Conservation (phyloP, 495 filamentous ascomycete species). For the Clavariopsis aquatica region DNA sequence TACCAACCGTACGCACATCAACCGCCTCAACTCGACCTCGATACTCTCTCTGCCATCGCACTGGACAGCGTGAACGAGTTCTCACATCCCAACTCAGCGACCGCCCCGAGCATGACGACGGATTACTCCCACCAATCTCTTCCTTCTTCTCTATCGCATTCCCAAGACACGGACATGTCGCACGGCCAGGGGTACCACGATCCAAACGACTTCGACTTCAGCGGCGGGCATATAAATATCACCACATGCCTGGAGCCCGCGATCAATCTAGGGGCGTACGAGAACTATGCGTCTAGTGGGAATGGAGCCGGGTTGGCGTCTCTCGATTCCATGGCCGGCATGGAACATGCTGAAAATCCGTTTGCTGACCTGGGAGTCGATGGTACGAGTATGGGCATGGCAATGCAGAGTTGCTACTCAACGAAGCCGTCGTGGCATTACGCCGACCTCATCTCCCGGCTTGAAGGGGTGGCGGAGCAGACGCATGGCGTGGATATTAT, state of each 20-base stretch:
- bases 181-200: slow-evolving; percentile 18
- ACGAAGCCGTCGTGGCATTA: slow-evolving; percentile 16
- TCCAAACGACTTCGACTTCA: slow-evolving; percentile 36
- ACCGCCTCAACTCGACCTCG: slow-evolving; percentile 31
- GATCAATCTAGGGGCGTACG: slow-evolving; percentile 20
- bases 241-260: slow-evolving; percentile 26
- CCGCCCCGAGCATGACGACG: slow-evolving; percentile 21
- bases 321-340: slow-evolving; percentile 1
- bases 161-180: slow-evolving; percentile 10
- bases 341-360: background rate
- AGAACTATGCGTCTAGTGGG: background rate
- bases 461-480: slow-evolving; percentile 27
- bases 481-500: background rate
- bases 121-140: slow-evolving; percentile 27
- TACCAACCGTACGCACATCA: slow-evolving; percentile 11
- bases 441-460: slow-evolving; percentile 11
- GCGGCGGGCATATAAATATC: slow-evolving; percentile 32
- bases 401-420: slow-evolving; percentile 12
- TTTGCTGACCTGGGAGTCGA: slow-evolving; percentile 9
- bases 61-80: slow-evolving; percentile 23
- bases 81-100: slow-evolving; percentile 22
- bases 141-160: slow-evolving; percentile 19
- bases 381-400: background rate
- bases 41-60: slow-evolving; percentile 15
- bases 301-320: background rate